Evolutionary conservation across 768 basidiomycete species (phyloP).

Genomic region (Galerina marginata): DNA sequence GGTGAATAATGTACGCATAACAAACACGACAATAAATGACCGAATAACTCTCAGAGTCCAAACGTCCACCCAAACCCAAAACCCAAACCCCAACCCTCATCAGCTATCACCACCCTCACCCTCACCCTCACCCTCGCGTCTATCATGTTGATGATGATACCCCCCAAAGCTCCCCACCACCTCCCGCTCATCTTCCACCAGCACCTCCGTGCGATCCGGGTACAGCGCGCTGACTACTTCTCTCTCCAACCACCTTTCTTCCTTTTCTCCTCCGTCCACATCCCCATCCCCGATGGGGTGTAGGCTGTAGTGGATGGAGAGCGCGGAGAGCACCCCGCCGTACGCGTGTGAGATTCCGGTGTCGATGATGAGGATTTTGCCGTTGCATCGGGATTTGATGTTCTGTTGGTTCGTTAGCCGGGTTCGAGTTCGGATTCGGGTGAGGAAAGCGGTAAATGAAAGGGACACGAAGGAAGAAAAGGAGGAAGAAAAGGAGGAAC

Average conservation of each 20-base stretch:
- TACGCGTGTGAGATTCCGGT: slow-evolving; percentile 98
- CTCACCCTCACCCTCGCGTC: no score
- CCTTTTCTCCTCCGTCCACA: no score
- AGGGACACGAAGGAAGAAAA: no score
- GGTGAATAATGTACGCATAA: no score
- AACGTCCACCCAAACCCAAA: no score
- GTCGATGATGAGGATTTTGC: slow-evolving; percentile 96
- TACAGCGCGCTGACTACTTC: slow-evolving; percentile 76
- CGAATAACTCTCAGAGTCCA: no score
- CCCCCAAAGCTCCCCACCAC: slow-evolving; percentile 43
- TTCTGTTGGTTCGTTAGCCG: slow-evolving; percentile 41
- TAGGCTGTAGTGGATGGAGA: slow-evolving; percentile 86
- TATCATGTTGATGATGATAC: neutral
- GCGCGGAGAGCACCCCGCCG: slow-evolving; percentile 88
- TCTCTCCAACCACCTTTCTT: slow-evolving; percentile 55
- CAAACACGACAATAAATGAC: no score
- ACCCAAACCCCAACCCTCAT: no score
- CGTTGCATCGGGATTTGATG: slow-evolving; percentile 85
- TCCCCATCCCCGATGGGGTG: slow-evolving; percentile 56
- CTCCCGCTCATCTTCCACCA: slow-evolving; percentile 55
- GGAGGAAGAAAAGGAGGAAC: no score
- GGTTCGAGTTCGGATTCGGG: no score
- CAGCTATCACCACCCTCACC: no score
- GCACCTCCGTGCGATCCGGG: slow-evolving; percentile 50
- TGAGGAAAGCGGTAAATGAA: neutral